Evolutionary conservation across 1,139 yeast species (phyloP).

Genomic region (Taphrina pruni): DNA sequence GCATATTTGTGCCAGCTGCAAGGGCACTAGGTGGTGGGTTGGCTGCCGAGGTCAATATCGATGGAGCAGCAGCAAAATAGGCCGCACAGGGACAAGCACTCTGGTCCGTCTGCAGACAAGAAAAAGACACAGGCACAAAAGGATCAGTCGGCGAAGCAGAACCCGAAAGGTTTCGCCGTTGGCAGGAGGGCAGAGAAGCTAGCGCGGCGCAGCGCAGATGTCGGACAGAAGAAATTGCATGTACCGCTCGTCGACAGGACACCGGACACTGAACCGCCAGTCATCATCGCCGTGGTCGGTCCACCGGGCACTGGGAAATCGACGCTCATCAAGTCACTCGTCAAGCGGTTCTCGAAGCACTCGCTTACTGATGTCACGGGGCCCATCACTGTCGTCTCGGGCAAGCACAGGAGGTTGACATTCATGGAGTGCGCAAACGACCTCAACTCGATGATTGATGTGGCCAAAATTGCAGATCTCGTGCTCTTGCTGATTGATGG

Average conservation of each 20-base stretch:
- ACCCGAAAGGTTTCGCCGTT: conserved; percentile 37
- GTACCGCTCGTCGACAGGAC: conserved; percentile 98
- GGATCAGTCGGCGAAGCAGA: conserved; percentile 37
- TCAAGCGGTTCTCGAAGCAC: conserved; percentile 87
- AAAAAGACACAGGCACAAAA: conserved; percentile 31
- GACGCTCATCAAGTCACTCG: conserved; percentile 86
- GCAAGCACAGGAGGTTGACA: conserved; percentile 89
- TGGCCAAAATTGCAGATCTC: conserved; percentile 93
- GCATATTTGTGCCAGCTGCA: too few species aligned
- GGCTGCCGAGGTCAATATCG: too few species aligned
- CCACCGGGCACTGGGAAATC: conserved; percentile 99
- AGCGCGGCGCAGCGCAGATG: conserved; percentile 85
- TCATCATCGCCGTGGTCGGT: conserved; percentile 94
- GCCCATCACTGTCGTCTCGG: conserved; percentile 96
- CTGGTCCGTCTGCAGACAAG: conserved; percentile 38
- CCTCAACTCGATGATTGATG: conserved; percentile 92
- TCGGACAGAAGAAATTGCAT: conserved; percentile 78
- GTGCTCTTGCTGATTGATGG: conserved; percentile 91
- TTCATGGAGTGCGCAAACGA: conserved; percentile 93
- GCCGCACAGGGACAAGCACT: conserved; percentile 38
- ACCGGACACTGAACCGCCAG: conserved; percentile 96
- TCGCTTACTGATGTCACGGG: conserved; percentile 86
- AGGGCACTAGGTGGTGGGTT: too few species aligned
- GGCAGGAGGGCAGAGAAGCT: conserved; percentile 59
- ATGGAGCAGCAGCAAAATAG: conserved; percentile 40